Percentiles rank a stretch among this genome's conserved stretches.
Evolutionary conservation across 805 yeast genomes (phyloP).

Genomic region (Sporopachydermia lactativora): DNA sequence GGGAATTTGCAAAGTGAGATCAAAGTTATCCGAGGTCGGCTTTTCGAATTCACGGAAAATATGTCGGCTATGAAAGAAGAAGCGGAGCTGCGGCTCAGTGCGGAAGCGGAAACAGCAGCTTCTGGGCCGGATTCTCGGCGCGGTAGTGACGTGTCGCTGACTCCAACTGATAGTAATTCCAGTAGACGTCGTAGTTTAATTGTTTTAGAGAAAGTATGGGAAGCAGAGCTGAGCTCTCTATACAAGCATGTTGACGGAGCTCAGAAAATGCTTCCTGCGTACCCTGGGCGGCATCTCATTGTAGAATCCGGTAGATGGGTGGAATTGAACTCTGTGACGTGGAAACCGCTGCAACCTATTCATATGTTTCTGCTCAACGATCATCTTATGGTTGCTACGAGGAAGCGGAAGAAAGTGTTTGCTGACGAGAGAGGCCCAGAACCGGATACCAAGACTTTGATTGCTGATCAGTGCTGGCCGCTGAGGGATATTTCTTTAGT

Average conservation of each 20-base stretch:
- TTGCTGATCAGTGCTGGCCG: conserved; percentile 73
- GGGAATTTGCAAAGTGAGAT: conserved; percentile 51
- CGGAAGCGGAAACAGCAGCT: no score
- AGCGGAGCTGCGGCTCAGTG: conserved; percentile 45
- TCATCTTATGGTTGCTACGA: conserved; percentile 57
- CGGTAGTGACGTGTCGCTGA: conserved; percentile 1
- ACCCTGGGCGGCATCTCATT: conserved; percentile 69
- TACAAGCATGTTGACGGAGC: conserved; percentile 88
- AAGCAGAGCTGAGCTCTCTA: conserved; percentile 47
- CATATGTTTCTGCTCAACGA: conserved; percentile 73
- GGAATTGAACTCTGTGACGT: conserved; percentile 73
- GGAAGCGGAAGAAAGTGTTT: conserved; percentile 27
- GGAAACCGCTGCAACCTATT: conserved; percentile 64
- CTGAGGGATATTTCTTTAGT: conserved; percentile 40
- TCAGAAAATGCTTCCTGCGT: conserved; percentile 57
- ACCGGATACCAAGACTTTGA: conserved; percentile 13
- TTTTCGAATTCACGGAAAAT: conserved; percentile 46
- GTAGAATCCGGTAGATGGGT: conserved; percentile 77
- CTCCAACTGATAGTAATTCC: conserved; percentile 8
- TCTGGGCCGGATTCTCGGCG: conserved; percentile 4
- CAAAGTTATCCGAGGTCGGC: conserved; percentile 41
- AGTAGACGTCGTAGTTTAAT: conserved; percentile 44
- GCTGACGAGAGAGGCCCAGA: conserved; percentile 16
- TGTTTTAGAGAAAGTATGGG: conserved; percentile 74
- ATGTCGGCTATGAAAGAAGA: conserved; percentile 43